Evolutionary conservation across 1,284 basidiomycete species (phyloP).

Genomic region (Microbotryum violaceum): DNA sequence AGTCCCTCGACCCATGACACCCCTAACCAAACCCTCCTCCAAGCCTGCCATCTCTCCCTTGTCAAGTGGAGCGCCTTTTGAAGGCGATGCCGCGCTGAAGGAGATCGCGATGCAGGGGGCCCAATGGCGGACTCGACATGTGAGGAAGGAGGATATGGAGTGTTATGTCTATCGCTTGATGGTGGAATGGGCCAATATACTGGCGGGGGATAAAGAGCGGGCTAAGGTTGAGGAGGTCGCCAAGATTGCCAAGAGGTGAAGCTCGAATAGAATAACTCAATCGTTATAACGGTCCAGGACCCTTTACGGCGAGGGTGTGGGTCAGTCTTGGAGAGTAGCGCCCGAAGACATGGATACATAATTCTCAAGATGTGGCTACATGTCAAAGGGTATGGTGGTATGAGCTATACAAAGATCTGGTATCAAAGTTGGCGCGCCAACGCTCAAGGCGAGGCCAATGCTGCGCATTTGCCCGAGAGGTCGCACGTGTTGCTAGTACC

Average conservation of each 20-base stretch:
- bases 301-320: no score
- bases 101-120: constrained; percentile 80
- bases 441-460: no score
- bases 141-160: constrained; percentile 80
- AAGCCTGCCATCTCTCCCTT: constrained; percentile 18
- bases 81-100: constrained; percentile 65
- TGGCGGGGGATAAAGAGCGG: constrained; percentile 42
- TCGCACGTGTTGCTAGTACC: constrained; percentile 1
- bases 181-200: constrained; percentile 78
- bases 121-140: constrained; percentile 77
- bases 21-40: constrained; percentile 17
- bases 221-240: no score
- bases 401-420: no score
- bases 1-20: constrained; percentile 37
- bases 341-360: no score
- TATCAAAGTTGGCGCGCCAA: no score
- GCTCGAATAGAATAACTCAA: no score
- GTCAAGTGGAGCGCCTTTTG: constrained; percentile 44
- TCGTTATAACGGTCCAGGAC: no score
- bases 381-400: no score
- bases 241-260: no score
- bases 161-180: constrained; percentile 73
- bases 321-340: no score
- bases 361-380: no score
- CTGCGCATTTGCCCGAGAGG: constrained; percentile 4